These are phyloP conservation scores for Magnolia officinalis DNA, from an alignment of 164 flowering plant species.

Conservation along the genomic window DNA sequence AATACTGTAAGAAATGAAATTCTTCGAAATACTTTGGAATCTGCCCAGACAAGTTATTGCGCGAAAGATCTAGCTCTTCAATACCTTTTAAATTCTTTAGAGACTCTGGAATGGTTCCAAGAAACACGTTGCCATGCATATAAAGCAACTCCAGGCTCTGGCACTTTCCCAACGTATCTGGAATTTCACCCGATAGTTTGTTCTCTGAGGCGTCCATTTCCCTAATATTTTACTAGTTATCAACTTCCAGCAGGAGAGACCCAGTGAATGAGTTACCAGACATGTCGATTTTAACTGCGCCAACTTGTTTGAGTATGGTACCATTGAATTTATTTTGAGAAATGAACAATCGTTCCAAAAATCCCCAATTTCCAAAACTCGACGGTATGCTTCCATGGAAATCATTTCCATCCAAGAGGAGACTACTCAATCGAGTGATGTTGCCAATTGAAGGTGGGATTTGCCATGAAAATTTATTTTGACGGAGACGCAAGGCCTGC, in stretches of 20 bases:
- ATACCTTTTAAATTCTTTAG: conserved; percentile 9
- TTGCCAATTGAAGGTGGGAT: conserved; percentile 30
- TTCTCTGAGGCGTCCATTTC: conserved; percentile 25
- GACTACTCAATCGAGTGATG: conserved; percentile 11
- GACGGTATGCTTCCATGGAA: conserved; percentile 9
- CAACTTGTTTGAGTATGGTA: conserved; percentile 30
- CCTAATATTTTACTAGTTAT: conserved; percentile 19
- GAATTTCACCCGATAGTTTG: conserved; percentile 32
- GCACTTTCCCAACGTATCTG: conserved; percentile 25
- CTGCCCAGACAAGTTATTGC: conserved; percentile 16
- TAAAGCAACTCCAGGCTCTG: conserved; percentile 10
- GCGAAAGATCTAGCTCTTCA: conserved; percentile 15
- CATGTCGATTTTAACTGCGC: conserved; percentile 17
- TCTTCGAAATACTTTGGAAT: conserved; percentile 9
- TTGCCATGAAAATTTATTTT: conserved; percentile 20
- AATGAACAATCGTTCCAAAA: not conserved
- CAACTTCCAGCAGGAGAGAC: conserved; percentile 26
- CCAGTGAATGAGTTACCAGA: conserved; percentile 30
- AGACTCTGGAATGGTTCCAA: conserved; percentile 25
- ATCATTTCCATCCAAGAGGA: not conserved
- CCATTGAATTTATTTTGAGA: conserved; percentile 10
- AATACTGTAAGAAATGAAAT: not conserved
- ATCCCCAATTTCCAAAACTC: not conserved
- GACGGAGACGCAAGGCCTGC: conserved; percentile 2
- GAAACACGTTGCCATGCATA: conserved; percentile 21